A percentile compares a stretch with the other conserved stretches of the same genome.
These are phyloP conservation scores for Bathelium albidoporum DNA, from an alignment of 495 filamentous ascomycete genomes.

Conservation along the genomic window DNA sequence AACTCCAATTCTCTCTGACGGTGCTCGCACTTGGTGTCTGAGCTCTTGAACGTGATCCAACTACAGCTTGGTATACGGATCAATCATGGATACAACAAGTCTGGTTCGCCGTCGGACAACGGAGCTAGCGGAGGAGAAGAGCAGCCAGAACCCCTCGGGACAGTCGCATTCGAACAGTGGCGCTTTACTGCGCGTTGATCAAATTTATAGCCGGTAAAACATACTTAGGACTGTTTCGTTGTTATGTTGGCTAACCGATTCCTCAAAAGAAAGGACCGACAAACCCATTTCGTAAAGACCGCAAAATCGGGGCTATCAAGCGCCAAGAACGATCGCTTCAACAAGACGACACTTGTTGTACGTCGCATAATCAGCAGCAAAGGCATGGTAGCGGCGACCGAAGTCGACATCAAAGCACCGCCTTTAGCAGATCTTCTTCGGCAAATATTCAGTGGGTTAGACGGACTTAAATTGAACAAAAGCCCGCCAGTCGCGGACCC, in stretches of 20 bases:
- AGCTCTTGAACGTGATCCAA: too few relatives aligned
- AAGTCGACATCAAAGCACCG: conserved; percentile 20
- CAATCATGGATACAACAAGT: neutral
- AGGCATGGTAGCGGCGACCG: conserved; percentile 17
- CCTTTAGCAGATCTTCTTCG: conserved; percentile 10
- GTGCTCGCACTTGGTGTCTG: too few relatives aligned
- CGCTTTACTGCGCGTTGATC: neutral
- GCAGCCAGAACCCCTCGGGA: neutral
- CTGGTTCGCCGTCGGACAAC: neutral
- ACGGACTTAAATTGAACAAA: conserved; percentile 20
- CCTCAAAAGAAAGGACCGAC: conserved; percentile 9
- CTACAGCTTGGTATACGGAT: neutral
- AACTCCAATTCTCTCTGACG: too few relatives aligned
- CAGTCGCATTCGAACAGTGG: neutral
- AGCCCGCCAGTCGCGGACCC: conserved; percentile 20
- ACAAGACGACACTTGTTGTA: conserved; percentile 18
- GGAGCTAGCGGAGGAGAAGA: neutral
- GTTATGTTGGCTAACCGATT: neutral
- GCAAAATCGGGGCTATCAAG: neutral
- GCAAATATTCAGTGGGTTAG: conserved; percentile 15
- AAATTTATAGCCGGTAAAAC: neutral
- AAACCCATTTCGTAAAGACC: conserved; percentile 11
- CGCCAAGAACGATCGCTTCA: conserved; percentile 5
- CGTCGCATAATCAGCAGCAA: conserved; percentile 21
- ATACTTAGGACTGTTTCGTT: neutral